Conservation (phyloP, 2,329 filamentous ascomycete species). For the Fusarium falciforme region DNA sequence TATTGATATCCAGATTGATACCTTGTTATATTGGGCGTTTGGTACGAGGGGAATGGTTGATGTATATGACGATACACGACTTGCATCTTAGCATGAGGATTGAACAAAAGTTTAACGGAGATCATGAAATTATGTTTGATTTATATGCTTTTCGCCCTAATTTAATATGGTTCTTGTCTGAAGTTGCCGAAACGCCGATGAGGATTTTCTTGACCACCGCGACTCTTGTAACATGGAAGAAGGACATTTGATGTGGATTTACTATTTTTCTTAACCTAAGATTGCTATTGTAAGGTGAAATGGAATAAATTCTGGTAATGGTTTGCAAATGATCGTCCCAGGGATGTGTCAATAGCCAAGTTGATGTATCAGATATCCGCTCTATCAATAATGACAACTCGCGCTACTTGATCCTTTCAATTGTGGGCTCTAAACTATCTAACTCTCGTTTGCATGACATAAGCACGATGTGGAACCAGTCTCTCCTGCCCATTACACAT, state of each 20-base stretch:
- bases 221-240: background rate
- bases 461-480: background rate
- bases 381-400: background rate
- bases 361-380: background rate
- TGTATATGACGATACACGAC: background rate
- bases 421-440: background rate
- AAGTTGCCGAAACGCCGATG: too few species aligned
- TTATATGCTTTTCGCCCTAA: background rate
- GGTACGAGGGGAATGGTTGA: background rate
- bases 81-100: background rate
- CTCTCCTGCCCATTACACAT: constrained; percentile 11
- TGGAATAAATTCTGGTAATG: background rate
- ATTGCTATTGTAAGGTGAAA: background rate
- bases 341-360: background rate
- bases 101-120: background rate
- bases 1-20: constrained; percentile 1
- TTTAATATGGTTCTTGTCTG: background rate
- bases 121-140: background rate
- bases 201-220: background rate
- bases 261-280: background rate
- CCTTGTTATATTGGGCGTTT: background rate
- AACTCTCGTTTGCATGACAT: constrained; percentile 2
- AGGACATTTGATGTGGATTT: background rate
- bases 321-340: background rate
- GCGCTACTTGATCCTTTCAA: background rate